Evolutionary conservation across 176 grass and related monocot species (phyloP).

Genomic region (Phragmites australis): DNA sequence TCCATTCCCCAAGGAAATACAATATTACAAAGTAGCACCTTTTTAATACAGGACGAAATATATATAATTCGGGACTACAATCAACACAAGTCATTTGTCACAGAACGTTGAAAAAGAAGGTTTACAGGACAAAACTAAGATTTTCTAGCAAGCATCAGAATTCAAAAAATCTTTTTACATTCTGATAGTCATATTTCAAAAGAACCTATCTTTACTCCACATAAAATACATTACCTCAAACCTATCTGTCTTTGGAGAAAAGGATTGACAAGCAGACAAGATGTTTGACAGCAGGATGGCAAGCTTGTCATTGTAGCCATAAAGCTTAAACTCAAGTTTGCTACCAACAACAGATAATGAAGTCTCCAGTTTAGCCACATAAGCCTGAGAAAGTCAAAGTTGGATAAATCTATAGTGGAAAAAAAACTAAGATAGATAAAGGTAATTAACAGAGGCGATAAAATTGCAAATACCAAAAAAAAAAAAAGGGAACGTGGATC

Average conservation of each 20-base stretch:
- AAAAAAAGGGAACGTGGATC: background rate
- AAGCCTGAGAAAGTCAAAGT: conserved; percentile 56
- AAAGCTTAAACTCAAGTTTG: conserved; percentile 87
- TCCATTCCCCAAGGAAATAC: background rate
- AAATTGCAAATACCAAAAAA: background rate
- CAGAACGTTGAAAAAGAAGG: background rate
- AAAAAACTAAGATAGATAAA: conserved; percentile 12
- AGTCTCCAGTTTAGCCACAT: conserved; percentile 89
- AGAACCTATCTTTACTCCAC: conserved; percentile 11
- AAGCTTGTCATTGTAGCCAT: conserved; percentile 93
- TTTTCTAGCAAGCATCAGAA: background rate
- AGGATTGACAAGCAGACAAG: conserved; percentile 61
- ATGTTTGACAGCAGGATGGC: conserved; percentile 77
- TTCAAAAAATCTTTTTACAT: background rate
- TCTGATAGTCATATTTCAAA: background rate
- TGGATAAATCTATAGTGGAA: conserved; percentile 24
- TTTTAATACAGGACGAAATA: background rate
- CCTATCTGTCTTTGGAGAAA: conserved; percentile 70
- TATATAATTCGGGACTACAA: background rate
- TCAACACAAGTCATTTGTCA: background rate
- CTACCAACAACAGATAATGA: conserved; percentile 62
- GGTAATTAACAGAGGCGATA: background rate
- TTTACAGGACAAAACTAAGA: background rate
- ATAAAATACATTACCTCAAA: conserved; percentile 75
- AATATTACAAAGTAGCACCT: background rate